These are phyloP conservation scores for Geopyxis carbonaria DNA, from an alignment of 495 filamentous ascomycete species.

Conservation along the genomic window DNA sequence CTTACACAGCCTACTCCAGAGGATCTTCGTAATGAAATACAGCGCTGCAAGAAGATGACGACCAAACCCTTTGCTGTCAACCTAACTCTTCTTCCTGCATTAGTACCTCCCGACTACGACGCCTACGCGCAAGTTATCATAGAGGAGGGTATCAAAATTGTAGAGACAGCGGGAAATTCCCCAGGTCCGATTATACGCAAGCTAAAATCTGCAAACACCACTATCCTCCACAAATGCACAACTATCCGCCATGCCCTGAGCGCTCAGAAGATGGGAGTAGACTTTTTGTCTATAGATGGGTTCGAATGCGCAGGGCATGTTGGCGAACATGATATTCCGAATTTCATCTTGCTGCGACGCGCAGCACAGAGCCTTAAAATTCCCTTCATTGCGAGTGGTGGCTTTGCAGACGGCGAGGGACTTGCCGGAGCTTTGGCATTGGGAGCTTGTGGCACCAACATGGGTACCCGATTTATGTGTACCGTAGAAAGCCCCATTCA, in stretches of 20 bases:
- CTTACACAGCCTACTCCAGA: constrained; percentile 88
- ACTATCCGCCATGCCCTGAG: constrained; percentile 85
- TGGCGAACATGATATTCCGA: constrained; percentile 90
- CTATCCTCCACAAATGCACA: constrained; percentile 91
- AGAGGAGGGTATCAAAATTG: constrained; percentile 75
- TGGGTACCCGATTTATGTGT: constrained; percentile 89
- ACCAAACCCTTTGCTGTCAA: constrained; percentile 86
- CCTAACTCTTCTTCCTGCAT: constrained; percentile 79
- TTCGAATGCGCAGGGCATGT: constrained; percentile 97
- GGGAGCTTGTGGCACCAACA: constrained; percentile 89
- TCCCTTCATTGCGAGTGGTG: constrained; percentile 90
- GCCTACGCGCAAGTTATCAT: constrained; percentile 89
- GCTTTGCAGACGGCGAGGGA: constrained; percentile 88
- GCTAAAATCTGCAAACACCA: constrained; percentile 56
- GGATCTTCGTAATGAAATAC: constrained; percentile 87
- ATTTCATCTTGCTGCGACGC: constrained; percentile 79
- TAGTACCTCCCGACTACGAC: constrained; percentile 76
- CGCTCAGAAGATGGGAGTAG: constrained; percentile 85
- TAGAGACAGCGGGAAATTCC: constrained; percentile 92
- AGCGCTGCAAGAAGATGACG: constrained; percentile 68
- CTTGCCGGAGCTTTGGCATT: constrained; percentile 81
- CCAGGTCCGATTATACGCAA: constrained; percentile 80
- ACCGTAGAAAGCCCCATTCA: constrained; percentile 88
- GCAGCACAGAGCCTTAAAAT: constrained; percentile 70
- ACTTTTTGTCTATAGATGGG: constrained; percentile 91